Evolutionary conservation across 257 asterid species (phyloP).

Genomic region (Capsicum chinense): DNA sequence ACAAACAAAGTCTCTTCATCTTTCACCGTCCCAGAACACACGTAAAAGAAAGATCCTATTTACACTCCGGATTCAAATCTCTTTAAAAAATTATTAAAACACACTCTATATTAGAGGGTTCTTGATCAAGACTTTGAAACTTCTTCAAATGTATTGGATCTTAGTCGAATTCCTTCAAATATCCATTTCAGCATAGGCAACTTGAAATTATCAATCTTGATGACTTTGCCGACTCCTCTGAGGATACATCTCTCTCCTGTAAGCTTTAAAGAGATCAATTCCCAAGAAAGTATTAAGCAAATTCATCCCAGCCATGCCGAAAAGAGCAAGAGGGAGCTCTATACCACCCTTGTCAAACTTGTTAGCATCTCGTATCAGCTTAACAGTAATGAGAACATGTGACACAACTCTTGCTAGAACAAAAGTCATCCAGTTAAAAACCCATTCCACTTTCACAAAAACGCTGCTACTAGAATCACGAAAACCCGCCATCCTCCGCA

Average conservation of each 20-base stretch:
- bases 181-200: too few species aligned
- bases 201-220: conserved; percentile 44
- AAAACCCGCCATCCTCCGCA: conserved; percentile 79
- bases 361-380: conserved; percentile 71
- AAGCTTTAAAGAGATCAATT: conserved; percentile 73
- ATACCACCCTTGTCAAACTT: conserved; percentile 74
- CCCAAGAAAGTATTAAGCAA: conserved; percentile 71
- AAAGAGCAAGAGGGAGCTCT: conserved; percentile 84
- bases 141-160: too few species aligned
- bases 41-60: not conserved
- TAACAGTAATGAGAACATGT: conserved; percentile 74
- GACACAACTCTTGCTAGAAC: conserved; percentile 59
- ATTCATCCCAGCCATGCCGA: conserved; percentile 94
- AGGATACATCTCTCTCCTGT: conserved; percentile 50
- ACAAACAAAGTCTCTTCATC: not conserved
- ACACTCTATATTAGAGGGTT: not conserved
- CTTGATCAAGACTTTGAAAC: not conserved
- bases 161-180: too few species aligned
- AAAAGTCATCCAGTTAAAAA: conserved; percentile 69
- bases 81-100: not conserved
- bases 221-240: conserved; percentile 40
- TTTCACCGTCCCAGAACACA: not conserved
- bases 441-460: conserved; percentile 80
- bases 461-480: conserved; percentile 56
- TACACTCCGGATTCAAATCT: not conserved